Evolutionary conservation across 306 rosid species (phyloP).

Genomic region (Inga leiocalycina): DNA sequence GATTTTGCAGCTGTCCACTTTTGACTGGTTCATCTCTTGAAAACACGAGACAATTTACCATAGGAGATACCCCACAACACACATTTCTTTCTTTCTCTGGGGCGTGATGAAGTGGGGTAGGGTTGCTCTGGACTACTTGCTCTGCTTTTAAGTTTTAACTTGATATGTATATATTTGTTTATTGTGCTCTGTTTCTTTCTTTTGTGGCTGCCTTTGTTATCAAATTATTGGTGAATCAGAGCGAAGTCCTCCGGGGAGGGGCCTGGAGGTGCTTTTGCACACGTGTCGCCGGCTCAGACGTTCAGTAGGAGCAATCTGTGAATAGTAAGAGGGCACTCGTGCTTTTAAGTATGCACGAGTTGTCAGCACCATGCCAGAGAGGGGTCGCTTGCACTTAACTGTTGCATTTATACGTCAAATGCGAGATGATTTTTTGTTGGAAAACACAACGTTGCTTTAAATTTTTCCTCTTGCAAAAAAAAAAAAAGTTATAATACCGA

Average conservation of each 20-base stretch:
- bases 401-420: neutral
- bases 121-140: too few relatives aligned
- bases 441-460: neutral
- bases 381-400: neutral
- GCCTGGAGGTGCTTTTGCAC: neutral
- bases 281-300: neutral
- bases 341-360: slow-evolving; percentile 16
- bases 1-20: neutral
- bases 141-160: too few relatives aligned
- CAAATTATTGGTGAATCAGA: neutral
- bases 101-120: too few relatives aligned
- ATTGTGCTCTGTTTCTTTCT: neutral
- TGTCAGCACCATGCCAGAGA: slow-evolving; percentile 4
- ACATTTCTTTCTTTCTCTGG: too few relatives aligned
- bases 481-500: neutral
- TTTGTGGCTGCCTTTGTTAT: neutral
- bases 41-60: slow-evolving; percentile 34
- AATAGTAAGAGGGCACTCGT: neutral
- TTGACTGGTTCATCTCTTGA: slow-evolving; percentile 40
- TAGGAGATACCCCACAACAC: slow-evolving; percentile 13
- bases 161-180: neutral
- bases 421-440: slow-evolving; percentile 1
- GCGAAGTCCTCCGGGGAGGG: neutral
- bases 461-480: neutral
- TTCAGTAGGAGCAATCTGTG: slow-evolving; percentile 18